phyloP scores from a whole-genome alignment of 495 filamentous ascomycete species.

The Aspergillus taichungensis region DNA sequence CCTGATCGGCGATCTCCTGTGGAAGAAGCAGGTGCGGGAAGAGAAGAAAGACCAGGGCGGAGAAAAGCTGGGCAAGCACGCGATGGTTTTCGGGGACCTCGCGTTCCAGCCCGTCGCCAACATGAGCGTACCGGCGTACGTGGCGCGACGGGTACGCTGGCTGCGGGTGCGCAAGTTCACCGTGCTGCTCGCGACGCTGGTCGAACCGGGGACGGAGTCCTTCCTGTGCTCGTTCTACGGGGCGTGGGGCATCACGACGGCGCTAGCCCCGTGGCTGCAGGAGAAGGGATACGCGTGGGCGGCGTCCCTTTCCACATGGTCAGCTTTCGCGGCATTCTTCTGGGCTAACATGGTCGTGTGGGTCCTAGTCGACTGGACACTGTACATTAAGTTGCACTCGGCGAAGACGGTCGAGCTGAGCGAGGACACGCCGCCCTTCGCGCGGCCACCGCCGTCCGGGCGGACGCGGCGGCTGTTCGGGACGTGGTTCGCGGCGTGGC shows the following conservation, averaged over 20 bases:
- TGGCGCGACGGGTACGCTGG: constrained; percentile 82
- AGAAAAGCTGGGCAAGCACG: constrained; percentile 62
- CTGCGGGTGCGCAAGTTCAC: constrained; percentile 91
- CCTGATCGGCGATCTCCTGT: constrained; percentile 85
- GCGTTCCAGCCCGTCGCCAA: constrained; percentile 82
- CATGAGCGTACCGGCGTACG: constrained; percentile 72
- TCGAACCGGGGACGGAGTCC: constrained; percentile 94
- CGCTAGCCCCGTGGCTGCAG: constrained; percentile 50
- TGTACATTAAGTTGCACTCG: constrained; percentile 67
- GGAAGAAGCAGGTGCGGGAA: constrained; percentile 49
- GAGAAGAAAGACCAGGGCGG: constrained; percentile 23
- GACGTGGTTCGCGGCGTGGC: constrained; percentile 75
- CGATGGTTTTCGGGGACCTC: constrained; percentile 72
- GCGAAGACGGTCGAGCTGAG: constrained; percentile 62
- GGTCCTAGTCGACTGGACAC: constrained; percentile 62
- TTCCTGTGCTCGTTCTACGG: constrained; percentile 74
- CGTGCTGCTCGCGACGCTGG: constrained; percentile 75
- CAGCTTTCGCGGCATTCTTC: constrained; percentile 57
- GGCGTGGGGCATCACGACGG: constrained; percentile 65
- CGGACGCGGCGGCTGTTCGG: constrained; percentile 45
- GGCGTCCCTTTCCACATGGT: constrained; percentile 50
- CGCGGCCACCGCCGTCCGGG: constrained; percentile 29
- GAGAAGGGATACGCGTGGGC: constrained; percentile 41
- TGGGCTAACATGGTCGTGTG: constrained; percentile 55
- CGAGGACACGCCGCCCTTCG: constrained; percentile 64